These are phyloP conservation scores for Picea abies DNA, from an alignment of 83 land plant species.

Conservation along the genomic window DNA sequence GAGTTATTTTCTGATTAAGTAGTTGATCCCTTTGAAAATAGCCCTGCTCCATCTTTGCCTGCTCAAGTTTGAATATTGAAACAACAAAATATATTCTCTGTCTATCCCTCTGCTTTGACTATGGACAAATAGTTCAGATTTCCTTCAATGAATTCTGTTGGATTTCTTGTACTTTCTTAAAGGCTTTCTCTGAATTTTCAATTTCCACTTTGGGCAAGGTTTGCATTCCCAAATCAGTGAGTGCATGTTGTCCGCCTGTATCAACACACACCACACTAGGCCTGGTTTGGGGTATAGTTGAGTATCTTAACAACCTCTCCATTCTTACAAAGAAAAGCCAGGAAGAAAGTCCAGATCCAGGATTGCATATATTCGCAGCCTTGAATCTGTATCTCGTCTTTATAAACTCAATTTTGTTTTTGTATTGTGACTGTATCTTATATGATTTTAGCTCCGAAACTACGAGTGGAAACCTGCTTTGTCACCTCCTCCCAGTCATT, in stretches of 20 bases:
- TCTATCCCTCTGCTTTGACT: constrained; percentile 7
- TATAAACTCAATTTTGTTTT: constrained; percentile 62
- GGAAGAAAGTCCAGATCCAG: background rate
- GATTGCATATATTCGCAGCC: constrained; percentile 25
- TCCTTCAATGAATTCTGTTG: background rate
- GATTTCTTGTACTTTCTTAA: background rate
- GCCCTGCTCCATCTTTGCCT: constrained; percentile 38
- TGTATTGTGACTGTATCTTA: constrained; percentile 51
- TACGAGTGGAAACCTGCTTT: constrained; percentile 26
- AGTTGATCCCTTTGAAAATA: too few species aligned
- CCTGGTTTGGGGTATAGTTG: too few species aligned
- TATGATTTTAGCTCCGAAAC: constrained; percentile 28
- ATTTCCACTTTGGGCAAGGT: constrained; percentile 20
- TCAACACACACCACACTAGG: too few species aligned
- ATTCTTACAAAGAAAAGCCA: constrained; percentile 36
- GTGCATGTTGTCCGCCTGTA: background rate
- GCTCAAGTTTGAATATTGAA: constrained; percentile 42
- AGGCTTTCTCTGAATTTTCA: constrained; percentile 15
- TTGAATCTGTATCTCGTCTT: constrained; percentile 51
- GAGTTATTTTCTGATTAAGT: too few species aligned
- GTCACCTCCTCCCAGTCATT: constrained; percentile 8
- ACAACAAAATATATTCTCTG: constrained; percentile 46
- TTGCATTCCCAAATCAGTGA: background rate
- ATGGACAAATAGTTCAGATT: background rate
- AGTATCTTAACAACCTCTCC: constrained; percentile 26